These are phyloP conservation scores for Trametes sanguinea DNA, from an alignment of 768 basidiomycete species.

Conservation along the genomic window DNA sequence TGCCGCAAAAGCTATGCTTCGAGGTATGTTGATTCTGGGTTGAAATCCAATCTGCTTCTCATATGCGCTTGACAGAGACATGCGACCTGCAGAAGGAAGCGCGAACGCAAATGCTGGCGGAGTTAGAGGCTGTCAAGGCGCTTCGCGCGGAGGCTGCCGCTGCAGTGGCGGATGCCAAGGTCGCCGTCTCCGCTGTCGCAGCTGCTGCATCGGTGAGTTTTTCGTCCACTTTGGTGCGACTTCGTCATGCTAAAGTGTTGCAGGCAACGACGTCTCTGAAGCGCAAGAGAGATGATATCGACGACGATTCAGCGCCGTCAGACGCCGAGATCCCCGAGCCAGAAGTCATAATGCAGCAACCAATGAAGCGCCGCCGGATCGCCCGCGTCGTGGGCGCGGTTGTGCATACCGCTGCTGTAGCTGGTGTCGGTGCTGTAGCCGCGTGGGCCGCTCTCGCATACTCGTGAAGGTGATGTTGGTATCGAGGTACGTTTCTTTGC, in stretches of 20 bases:
- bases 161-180: conserved; percentile 37
- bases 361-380: conserved; percentile 39
- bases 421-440: conserved; percentile 67
- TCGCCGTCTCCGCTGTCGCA: conserved; percentile 3
- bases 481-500: not conserved
- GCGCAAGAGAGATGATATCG: conserved; percentile 55
- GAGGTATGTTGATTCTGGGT: conserved; percentile 6
- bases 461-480: conserved; percentile 36
- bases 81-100: conserved; percentile 33
- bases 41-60: no score
- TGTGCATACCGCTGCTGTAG: conserved; percentile 61
- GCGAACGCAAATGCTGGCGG: conserved; percentile 45
- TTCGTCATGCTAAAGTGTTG: not conserved
- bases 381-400: conserved; percentile 46
- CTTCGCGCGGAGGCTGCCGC: conserved; percentile 44
- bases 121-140: conserved; percentile 45
- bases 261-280: conserved; percentile 48
- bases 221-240: conserved; percentile 10
- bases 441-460: conserved; percentile 78
- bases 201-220: conserved; percentile 17
- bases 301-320: not conserved
- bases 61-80: conserved; percentile 13
- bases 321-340: not conserved
- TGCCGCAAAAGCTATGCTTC: conserved; percentile 15
- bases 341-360: conserved; percentile 17